phyloP scores from a whole-genome alignment of 129 eudicot species.

The Flaveria linearis region DNA sequence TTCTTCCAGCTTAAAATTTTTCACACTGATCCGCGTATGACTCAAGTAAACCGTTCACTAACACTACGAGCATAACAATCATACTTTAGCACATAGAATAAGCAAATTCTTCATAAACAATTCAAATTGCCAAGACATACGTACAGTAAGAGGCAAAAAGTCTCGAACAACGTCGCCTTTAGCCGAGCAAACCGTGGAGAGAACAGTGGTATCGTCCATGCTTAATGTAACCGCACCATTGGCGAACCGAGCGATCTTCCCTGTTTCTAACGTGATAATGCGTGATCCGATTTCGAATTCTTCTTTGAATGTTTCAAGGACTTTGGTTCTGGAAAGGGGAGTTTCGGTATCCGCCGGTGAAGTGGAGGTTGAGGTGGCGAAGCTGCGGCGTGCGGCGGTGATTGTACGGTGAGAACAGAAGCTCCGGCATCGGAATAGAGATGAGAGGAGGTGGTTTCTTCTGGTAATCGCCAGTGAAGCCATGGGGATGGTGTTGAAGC shows the following conservation, averaged over 20 bases:
- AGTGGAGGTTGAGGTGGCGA: conserved; percentile 31
- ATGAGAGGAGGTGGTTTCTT: conserved; percentile 49
- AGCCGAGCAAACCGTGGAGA: conserved; percentile 75
- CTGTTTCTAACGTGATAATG: conserved; percentile 66
- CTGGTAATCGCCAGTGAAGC: conserved; percentile 48
- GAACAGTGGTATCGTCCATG: conserved; percentile 83
- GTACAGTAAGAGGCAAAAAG: conserved; percentile 91
- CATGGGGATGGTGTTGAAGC: conserved; percentile 41
- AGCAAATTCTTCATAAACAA: neutral
- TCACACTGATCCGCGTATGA: conserved; percentile 3
- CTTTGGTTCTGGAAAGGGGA: conserved; percentile 49
- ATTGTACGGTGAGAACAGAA: conserved; percentile 46
- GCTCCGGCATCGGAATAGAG: conserved; percentile 50
- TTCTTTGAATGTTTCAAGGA: conserved; percentile 71
- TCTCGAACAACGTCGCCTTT: conserved; percentile 51
- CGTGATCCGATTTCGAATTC: conserved; percentile 82
- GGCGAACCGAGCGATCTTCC: conserved; percentile 87
- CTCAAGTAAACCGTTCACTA: neutral
- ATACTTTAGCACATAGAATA: neutral
- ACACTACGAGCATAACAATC: neutral
- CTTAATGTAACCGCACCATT: conserved; percentile 82
- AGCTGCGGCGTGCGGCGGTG: conserved; percentile 45
- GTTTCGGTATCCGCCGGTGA: conserved; percentile 39
- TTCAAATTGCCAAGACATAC: conserved; percentile 24
- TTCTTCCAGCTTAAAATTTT: neutral